These are phyloP conservation scores for Venturia oleaginea DNA, from an alignment of 2,329 filamentous ascomycete genomes.

Conservation along the genomic window DNA sequence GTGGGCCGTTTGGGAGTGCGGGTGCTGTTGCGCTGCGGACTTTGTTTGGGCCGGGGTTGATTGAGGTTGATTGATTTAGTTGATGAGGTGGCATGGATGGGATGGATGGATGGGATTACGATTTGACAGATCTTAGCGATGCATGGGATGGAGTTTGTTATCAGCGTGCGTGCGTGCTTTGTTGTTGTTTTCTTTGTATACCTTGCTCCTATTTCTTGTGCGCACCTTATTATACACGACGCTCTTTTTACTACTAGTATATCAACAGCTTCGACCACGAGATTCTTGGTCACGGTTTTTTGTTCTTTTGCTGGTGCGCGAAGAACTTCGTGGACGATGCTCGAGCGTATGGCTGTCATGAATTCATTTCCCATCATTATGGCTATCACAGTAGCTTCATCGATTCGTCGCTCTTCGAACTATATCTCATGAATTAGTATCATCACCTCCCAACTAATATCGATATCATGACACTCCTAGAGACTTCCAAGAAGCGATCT, in stretches of 20 bases:
- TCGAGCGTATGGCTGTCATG: too few species aligned
- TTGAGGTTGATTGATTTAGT: slow-evolving; percentile 32
- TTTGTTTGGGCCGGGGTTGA: slow-evolving; percentile 39
- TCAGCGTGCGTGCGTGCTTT: not conserved
- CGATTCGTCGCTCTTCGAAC: too few species aligned
- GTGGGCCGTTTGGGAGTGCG: slow-evolving; percentile 28
- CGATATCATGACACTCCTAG: too few species aligned
- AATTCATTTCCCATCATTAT: too few species aligned
- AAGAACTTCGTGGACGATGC: not conserved
- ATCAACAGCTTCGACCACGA: not conserved
- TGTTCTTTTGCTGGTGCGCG: not conserved
- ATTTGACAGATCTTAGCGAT: not conserved
- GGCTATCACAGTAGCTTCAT: too few species aligned
- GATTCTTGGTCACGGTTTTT: not conserved
- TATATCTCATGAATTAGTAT: too few species aligned
- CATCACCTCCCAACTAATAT: too few species aligned
- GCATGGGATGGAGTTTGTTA: not conserved
- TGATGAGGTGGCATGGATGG: not conserved
- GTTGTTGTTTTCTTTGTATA: not conserved
- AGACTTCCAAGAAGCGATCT: too few species aligned
- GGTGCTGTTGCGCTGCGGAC: slow-evolving; percentile 31
- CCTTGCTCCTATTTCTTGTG: not conserved
- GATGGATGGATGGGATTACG: too few species aligned
- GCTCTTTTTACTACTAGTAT: not conserved
- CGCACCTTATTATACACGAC: not conserved